Evolutionary conservation across 371 early-diverging fungal species (phyloP).

Genomic region (Actinomucor elegans): DNA sequence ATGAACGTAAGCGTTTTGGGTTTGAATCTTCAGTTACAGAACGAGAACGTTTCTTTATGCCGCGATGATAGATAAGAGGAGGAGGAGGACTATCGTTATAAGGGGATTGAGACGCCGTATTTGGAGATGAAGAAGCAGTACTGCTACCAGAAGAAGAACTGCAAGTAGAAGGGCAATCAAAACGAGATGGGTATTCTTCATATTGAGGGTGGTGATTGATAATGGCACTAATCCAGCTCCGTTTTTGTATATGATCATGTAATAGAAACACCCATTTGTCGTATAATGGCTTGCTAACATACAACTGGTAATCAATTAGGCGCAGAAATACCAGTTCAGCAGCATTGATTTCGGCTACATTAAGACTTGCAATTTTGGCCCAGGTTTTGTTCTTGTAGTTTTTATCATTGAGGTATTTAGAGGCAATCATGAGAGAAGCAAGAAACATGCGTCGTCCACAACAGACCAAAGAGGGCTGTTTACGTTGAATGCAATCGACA

Average conservation of each 20-base stretch:
- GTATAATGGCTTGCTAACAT: slow-evolving; percentile 58
- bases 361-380: slow-evolving; percentile 69
- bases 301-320: slow-evolving; percentile 71
- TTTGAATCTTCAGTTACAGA: no score
- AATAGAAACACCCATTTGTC: slow-evolving; percentile 66
- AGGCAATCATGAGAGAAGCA: slow-evolving; percentile 67
- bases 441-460: slow-evolving; percentile 74
- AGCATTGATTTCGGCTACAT: slow-evolving; percentile 65
- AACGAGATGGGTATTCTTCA: background rate
- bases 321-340: slow-evolving; percentile 69
- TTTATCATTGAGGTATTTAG: slow-evolving; percentile 71
- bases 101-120: no score
- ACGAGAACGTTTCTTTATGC: no score
- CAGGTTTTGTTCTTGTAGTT: slow-evolving; percentile 73
- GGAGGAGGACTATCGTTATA: background rate
- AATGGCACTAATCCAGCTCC: background rate
- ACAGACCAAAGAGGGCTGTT: no score
- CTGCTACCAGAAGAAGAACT: background rate
- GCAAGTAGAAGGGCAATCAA: background rate
- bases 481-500: slow-evolving; percentile 19
- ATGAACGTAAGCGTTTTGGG: no score
- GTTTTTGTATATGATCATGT: slow-evolving; percentile 32
- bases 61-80: background rate
- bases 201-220: background rate
- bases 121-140: background rate